Evolutionary conservation across 2,329 filamentous ascomycete genomes (phyloP).

Genomic region (Colletotrichum aenigma): DNA sequence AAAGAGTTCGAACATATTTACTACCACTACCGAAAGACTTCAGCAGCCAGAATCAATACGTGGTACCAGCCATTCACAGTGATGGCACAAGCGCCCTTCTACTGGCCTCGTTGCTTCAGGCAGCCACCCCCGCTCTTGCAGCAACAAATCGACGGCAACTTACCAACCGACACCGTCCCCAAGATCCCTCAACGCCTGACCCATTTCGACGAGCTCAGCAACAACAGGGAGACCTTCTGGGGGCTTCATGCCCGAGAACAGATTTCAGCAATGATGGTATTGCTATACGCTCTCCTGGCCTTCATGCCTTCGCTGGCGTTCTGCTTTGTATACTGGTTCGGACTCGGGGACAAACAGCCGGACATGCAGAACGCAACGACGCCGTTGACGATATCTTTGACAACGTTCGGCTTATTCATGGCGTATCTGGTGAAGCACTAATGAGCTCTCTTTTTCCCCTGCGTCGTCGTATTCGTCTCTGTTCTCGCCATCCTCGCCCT

Average conservation of each 20-base stretch:
- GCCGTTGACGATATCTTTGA: neutral
- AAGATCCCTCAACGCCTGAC: neutral
- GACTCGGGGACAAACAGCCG: accelerated
- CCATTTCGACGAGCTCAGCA: neutral
- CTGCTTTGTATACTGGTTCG: neutral
- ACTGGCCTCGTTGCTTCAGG: neutral
- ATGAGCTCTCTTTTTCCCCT: accelerated
- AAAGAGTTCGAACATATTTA: neutral
- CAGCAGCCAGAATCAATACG: neutral
- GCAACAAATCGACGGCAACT: neutral
- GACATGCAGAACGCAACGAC: neutral
- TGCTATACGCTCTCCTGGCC: neutral
- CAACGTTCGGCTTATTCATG: neutral
- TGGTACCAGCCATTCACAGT: neutral
- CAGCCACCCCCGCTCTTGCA: accelerated
- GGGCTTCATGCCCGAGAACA: neutral
- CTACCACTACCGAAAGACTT: neutral
- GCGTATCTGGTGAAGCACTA: neutral
- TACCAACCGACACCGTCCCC: neutral
- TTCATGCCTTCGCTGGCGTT: neutral
- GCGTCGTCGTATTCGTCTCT: neutral
- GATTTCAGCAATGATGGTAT: neutral
- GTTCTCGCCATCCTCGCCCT: too few relatives aligned
- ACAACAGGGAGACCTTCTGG: neutral
- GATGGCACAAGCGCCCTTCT: neutral